Evolutionary conservation across 1,284 basidiomycete genomes (phyloP).

Genomic region (Cryptococcus sp.): DNA sequence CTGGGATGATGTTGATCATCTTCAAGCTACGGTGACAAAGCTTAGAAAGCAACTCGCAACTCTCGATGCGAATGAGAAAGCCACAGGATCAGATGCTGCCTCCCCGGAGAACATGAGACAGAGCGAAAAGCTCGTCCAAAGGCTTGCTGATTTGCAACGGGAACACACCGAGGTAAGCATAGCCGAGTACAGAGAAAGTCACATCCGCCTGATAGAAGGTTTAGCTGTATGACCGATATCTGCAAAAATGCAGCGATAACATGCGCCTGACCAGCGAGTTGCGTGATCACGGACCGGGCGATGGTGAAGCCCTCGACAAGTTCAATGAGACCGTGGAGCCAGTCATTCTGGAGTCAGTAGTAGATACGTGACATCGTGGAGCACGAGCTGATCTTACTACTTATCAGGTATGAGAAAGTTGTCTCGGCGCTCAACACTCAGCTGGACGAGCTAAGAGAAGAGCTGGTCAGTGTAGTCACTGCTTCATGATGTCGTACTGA

Average conservation of each 20-base stretch:
- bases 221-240: slow-evolving; percentile 48
- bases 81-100: slow-evolving; percentile 17
- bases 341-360: slow-evolving; percentile 78
- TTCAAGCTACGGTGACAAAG: slow-evolving; percentile 80
- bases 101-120: slow-evolving; percentile 76
- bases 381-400: not conserved
- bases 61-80: slow-evolving; percentile 59
- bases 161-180: slow-evolving; percentile 48
- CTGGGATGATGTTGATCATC: slow-evolving; percentile 97
- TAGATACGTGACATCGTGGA: not conserved
- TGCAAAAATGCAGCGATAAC: slow-evolving; percentile 47
- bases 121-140: slow-evolving; percentile 77
- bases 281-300: slow-evolving; percentile 54
- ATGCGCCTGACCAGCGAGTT: slow-evolving; percentile 45
- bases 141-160: slow-evolving; percentile 45
- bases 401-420: slow-evolving; percentile 81
- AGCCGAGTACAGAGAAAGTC: not conserved
- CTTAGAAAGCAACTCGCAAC: slow-evolving; percentile 81
- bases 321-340: slow-evolving; percentile 97
- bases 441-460: slow-evolving; percentile 83
- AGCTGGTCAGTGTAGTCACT: slow-evolving; percentile 57
- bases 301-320: slow-evolving; percentile 63
- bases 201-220: slow-evolving; percentile 2
- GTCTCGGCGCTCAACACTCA: slow-evolving; percentile 88
- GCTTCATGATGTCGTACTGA: not conserved